These are phyloP conservation scores for Furculomyces boomerangus DNA, from an alignment of 371 early-diverging fungal genomes.

Conservation along the genomic window DNA sequence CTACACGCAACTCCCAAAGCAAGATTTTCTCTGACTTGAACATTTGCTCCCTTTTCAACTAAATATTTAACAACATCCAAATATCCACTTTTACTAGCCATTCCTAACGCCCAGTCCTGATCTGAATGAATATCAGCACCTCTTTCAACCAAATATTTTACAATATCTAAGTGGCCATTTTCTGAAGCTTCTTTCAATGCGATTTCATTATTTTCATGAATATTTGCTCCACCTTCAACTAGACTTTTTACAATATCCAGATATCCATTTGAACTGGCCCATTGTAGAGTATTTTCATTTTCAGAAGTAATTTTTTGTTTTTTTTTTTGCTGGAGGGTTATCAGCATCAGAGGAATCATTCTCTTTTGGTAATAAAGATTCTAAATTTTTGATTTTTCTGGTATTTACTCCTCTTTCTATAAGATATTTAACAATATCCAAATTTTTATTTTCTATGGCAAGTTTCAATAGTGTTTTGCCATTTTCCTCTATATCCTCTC, in stretches of 20 bases:
- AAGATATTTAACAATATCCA: not conserved
- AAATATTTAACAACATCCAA: slow-evolving; percentile 5
- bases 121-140: slow-evolving; percentile 11
- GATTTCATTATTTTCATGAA: slow-evolving; percentile 7
- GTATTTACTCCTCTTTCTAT: not conserved
- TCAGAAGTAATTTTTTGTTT: not conserved
- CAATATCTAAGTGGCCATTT: slow-evolving; percentile 4
- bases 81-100: slow-evolving; percentile 16
- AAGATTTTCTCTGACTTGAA: slow-evolving; percentile 10
- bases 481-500: slow-evolving; percentile 8
- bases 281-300: not conserved
- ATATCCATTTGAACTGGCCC: not conserved
- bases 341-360: not conserved
- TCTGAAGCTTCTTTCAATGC: slow-evolving; percentile 13
- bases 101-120: slow-evolving; percentile 12
- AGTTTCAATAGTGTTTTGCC: slow-evolving; percentile 11
- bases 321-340: not conserved
- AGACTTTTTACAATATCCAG: not conserved
- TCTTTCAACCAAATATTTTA: slow-evolving; percentile 5
- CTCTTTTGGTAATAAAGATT: not conserved
- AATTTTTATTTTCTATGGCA: slow-evolving; percentile 11
- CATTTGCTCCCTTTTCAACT: slow-evolving; percentile 7
- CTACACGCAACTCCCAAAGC: slow-evolving; percentile 14
- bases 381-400: not conserved
- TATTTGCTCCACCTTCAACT: slow-evolving; percentile 8